These are phyloP conservation scores for Boletus rex-veris DNA, from an alignment of 768 basidiomycete genomes.

Conservation along the genomic window DNA sequence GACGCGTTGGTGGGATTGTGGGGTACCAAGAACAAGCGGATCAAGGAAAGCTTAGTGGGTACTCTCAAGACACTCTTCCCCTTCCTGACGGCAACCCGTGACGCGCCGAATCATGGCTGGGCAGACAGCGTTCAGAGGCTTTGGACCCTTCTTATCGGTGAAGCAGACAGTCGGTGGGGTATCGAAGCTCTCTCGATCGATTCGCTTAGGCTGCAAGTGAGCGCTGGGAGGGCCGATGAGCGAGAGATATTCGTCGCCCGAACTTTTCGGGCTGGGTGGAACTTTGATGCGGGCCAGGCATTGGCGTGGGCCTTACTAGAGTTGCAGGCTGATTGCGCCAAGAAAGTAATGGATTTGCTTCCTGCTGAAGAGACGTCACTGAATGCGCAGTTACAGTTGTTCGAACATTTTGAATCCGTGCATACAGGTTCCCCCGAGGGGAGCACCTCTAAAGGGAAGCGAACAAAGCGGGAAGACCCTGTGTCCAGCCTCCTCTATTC, in stretches of 20 bases:
- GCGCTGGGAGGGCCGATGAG: constrained; percentile 16
- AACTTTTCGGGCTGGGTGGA: constrained; percentile 71
- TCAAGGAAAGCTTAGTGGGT: constrained; percentile 80
- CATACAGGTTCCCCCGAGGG: constrained; percentile 36
- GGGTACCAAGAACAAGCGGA: constrained; percentile 69
- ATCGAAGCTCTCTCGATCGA: constrained; percentile 64
- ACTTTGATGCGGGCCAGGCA: constrained; percentile 67
- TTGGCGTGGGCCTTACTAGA: constrained; percentile 77
- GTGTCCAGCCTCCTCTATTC: constrained; percentile 51
- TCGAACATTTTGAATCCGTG: constrained; percentile 56
- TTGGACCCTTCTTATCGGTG: constrained; percentile 55
- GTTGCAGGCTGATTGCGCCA: constrained; percentile 74
- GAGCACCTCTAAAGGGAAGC: constrained; percentile 42
- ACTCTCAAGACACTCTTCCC: constrained; percentile 71
- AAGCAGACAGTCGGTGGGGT: constrained; percentile 63
- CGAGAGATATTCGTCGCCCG: constrained; percentile 51
- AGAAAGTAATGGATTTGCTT: constrained; percentile 45
- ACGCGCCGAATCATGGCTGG: constrained; percentile 36
- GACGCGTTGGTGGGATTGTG: constrained; percentile 64
- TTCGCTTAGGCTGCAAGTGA: constrained; percentile 53
- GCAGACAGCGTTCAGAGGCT: constrained; percentile 48
- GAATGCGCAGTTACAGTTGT: constrained; percentile 44
- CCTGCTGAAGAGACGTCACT: neutral
- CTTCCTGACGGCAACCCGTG: constrained; percentile 49
- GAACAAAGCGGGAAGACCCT: constrained; percentile 55